phyloP scores from a whole-genome alignment of 805 yeast genomes.

The Candida endomychidarum region DNA sequence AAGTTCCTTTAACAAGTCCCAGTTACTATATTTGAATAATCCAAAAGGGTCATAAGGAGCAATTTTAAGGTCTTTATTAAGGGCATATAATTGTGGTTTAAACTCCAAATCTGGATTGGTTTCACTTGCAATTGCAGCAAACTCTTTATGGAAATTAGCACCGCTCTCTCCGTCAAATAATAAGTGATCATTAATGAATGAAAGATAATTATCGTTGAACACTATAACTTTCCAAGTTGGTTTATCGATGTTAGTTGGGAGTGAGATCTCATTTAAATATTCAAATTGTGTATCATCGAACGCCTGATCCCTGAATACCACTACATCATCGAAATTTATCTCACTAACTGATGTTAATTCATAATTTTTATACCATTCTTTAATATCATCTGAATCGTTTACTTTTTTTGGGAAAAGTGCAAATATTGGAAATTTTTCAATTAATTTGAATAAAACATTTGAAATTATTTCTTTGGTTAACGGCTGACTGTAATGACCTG shows the following conservation, averaged over 20 bases:
- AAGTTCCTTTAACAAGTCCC: no score
- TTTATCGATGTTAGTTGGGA: background rate
- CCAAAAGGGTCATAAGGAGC: background rate
- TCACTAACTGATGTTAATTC: slow-evolving; percentile 16
- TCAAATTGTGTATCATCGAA: slow-evolving; percentile 18
- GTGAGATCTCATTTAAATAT: slow-evolving; percentile 12
- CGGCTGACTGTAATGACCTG: slow-evolving; percentile 19
- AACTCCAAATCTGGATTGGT: background rate
- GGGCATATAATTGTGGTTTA: background rate
- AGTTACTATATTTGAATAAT: background rate
- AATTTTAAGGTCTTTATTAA: background rate
- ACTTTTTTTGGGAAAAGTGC: slow-evolving; percentile 5
- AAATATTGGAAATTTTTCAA: slow-evolving; percentile 19
- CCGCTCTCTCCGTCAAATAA: slow-evolving; percentile 37
- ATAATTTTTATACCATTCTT: slow-evolving; percentile 14
- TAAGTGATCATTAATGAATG: slow-evolving; percentile 28
- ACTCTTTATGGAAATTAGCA: slow-evolving; percentile 6
- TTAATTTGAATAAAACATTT: slow-evolving; percentile 17
- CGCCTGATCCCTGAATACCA: slow-evolving; percentile 10
- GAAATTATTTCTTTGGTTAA: slow-evolving; percentile 19
- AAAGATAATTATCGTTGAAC: slow-evolving; percentile 19
- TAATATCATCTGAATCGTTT: slow-evolving; percentile 7
- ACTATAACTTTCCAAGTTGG: slow-evolving; percentile 25
- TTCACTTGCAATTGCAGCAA: background rate
- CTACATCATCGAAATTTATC: slow-evolving; percentile 24